Conservation (phyloP, 139 green algal genomes). For the Tetradesmus obliquus region DNA sequence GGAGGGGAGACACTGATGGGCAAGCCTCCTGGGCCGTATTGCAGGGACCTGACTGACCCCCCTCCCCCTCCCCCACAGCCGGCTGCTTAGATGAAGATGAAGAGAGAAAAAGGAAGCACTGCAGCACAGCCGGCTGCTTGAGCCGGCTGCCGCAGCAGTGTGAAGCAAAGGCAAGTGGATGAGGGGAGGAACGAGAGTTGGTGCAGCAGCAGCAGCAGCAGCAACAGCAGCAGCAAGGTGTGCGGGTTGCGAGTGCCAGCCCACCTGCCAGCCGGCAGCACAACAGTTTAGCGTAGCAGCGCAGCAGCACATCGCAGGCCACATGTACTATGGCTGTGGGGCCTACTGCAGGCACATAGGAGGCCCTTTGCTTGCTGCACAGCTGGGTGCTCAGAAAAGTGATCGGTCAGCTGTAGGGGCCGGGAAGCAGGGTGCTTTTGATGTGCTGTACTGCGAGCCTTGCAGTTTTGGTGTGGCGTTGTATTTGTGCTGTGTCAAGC, state of each 20-base stretch:
- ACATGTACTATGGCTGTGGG: not conserved
- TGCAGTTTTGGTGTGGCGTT: too few relatives aligned
- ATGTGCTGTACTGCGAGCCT: too few relatives aligned
- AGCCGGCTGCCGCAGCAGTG: not conserved
- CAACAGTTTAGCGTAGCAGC: not conserved
- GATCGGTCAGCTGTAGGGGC: not conserved
- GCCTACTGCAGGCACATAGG: not conserved
- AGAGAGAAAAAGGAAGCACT: not conserved
- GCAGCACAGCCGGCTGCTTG: not conserved
- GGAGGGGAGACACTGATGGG: slow-evolving; percentile 67
- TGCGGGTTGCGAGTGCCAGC: not conserved
- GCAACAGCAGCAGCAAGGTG: not conserved
- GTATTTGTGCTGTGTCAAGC: not conserved
- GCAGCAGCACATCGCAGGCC: not conserved
- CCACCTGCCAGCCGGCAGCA: not conserved
- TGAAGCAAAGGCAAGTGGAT: not conserved
- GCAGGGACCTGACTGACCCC: slow-evolving; percentile 72
- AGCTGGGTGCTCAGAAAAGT: not conserved
- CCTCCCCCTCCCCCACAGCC: slow-evolving; percentile 30
- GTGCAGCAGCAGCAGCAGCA: not conserved
- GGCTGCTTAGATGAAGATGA: not conserved
- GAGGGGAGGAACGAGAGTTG: not conserved
- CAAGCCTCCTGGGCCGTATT: slow-evolving; percentile 73
- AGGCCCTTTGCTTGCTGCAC: not conserved
- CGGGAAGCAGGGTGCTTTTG: not conserved